Conservation (phyloP, 495 filamentous ascomycete genomes). For the Halenospora varia region DNA sequence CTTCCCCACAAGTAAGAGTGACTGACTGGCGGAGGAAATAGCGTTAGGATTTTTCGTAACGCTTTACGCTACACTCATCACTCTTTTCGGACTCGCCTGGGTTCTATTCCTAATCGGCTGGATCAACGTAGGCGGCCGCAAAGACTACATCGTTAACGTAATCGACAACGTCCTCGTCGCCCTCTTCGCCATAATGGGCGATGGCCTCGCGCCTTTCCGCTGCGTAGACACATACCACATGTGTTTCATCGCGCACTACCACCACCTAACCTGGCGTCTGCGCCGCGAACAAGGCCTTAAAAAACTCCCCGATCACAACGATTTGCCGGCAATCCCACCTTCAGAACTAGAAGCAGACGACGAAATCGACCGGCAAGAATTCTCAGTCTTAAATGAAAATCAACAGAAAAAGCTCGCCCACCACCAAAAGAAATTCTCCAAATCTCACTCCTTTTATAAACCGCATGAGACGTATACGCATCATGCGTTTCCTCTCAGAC, state of each 20-base stretch:
- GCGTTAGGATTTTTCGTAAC: conserved; percentile 72
- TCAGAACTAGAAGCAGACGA: conserved; percentile 40
- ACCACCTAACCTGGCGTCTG: conserved; percentile 67
- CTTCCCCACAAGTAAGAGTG: background rate
- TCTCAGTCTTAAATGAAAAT: conserved; percentile 54
- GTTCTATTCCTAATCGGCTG: conserved; percentile 79
- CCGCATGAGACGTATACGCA: conserved; percentile 80
- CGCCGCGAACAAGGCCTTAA: conserved; percentile 59
- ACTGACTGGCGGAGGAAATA: conserved; percentile 19
- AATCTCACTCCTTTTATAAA: conserved; percentile 79
- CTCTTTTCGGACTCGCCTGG: conserved; percentile 76
- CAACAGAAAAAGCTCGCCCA: conserved; percentile 63
- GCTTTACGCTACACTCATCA: conserved; percentile 75
- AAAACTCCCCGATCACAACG: conserved; percentile 64
- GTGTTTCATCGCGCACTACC: conserved; percentile 40
- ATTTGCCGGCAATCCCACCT: conserved; percentile 52
- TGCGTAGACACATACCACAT: conserved; percentile 73
- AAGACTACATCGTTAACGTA: conserved; percentile 66
- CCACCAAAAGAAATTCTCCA: conserved; percentile 71
- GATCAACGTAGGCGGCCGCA: conserved; percentile 73
- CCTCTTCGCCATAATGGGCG: conserved; percentile 73
- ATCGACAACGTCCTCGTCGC: conserved; percentile 77
- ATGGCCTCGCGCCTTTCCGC: conserved; percentile 72
- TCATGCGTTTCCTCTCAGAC: conserved; percentile 67
- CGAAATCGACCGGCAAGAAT: conserved; percentile 34